Base-by-base conservation (phyloP, 148 eudicot genomes). In the Vaccinium macrocarpon region DNA sequence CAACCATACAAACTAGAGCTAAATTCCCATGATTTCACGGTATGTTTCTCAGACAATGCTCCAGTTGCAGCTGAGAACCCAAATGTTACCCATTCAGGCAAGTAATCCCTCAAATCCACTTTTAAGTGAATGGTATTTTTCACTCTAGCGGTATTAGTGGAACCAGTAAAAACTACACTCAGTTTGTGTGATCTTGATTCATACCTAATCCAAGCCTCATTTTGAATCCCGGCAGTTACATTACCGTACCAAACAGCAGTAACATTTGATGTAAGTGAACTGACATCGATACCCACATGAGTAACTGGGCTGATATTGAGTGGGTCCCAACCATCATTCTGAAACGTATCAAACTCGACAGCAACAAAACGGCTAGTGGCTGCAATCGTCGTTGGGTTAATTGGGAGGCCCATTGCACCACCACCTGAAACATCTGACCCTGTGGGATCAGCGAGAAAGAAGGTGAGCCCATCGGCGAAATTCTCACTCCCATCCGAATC, bases 11-110 rank as follows among this genome's bases (percentile, higher is more conserved):
- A 7, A 9, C 7, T 73, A 3, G 89, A 86, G 70, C 53, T 86
- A 19, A 86, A 90, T 3, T 81, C 23, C 91, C 91, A 90, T 8
- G 86, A 86, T 18, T 35, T 32, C 15, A 90, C 59, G 14, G 2
- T 84, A 32, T 90, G 27, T n/a, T 2, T 86, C 78, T 76, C 64
- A 12, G 56, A 86, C 12, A 0, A 7, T 42, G 0, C 0, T 52
- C 87, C 87, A 18, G 88, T 83, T 57, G 91, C 51, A 25, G 88
- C 90, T 76, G 90, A 85, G 57, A 88, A 80, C 42, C 87, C 89
- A 79, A 85, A 25, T 0, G 16, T 80, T 25, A 87, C 87, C 71
- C 29, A 29, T 35, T 88, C 87, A 14, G 86, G 89, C 15, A 88
- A 75, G 53, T 72, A n/a, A 0, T 70, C 6, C 19, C 87, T 76